Evolutionary conservation across 805 yeast genomes (phyloP), one percentile per base, ranked within the genome.

Genomic region (Kregervanrija fluxuum): DNA sequence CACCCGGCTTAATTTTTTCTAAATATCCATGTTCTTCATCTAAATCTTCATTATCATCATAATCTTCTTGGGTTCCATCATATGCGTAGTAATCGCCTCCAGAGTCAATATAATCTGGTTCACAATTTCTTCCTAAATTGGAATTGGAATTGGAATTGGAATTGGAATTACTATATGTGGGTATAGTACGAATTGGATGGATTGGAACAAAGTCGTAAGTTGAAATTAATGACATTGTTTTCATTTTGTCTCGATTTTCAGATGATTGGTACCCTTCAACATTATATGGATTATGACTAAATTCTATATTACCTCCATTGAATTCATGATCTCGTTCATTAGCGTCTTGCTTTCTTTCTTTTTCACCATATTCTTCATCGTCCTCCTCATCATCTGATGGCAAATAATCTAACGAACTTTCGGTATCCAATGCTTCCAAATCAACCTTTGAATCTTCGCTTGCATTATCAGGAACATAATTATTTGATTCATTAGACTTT

Each of bases 1-100:
- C 86, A 13, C 48, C 46, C 9, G 41, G 33, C 42, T 62, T 49
- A 3, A 68, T 56, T 33, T 65, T 60, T 5, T 57, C 52, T 46
- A 42, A 11, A 30, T 42, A 31, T 46, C 45, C 28, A 22, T 16
- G 12, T 28, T 37, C 40, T 30, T 37, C 28, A 37, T 37, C 30
- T 30, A 47, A 60, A 50, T 39, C 58, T 43, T 40, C 46, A 37
- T 49, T 51, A n/a, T 37, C 49, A 16, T 36, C 41, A 16, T 40
- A 30, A 9, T 47, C 53, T 13, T 36, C 44, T 12, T 30, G 34
- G 4, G 41, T 30, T 30, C 33, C 49, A 9, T 44, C 44, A 17
- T 17, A 11, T 12, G 12, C 11, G 33, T 14, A 36, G 15, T 36
- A 10, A 17, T 36, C 35, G 17, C 11, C 14, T 9, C 30, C 37